Evolutionary conservation across 2,329 filamentous ascomycete species (phyloP).

Genomic region (Xylaria sp.): DNA sequence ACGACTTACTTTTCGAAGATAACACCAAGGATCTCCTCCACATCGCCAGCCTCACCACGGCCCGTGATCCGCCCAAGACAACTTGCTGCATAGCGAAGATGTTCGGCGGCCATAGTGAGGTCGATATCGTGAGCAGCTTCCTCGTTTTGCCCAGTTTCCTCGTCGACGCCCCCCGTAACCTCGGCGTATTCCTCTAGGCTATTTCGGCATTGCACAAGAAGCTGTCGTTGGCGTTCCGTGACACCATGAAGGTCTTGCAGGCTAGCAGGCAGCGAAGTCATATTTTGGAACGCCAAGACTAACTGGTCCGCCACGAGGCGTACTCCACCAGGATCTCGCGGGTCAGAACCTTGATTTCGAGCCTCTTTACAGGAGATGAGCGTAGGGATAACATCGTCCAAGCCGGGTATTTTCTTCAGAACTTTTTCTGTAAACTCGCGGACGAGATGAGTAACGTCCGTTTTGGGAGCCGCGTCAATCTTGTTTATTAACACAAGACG

Average conservation of each 20-base stretch:
- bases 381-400: conserved; percentile 51
- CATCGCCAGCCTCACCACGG: conserved; percentile 81
- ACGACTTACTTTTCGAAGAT: conserved; percentile 91
- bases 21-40: conserved; percentile 93
- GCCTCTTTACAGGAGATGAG: conserved; percentile 76
- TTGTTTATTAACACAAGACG: conserved; percentile 68
- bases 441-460: conserved; percentile 47
- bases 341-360: conserved; percentile 41
- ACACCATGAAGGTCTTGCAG: conserved; percentile 88
- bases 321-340: conserved; percentile 66
- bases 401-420: conserved; percentile 47
- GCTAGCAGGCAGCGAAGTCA: conserved; percentile 73
- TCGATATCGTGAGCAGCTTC: conserved; percentile 63
- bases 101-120: conserved; percentile 88
- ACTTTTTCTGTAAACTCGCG: conserved; percentile 47
- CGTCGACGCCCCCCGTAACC: conserved; percentile 52
- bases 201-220: conserved; percentile 73
- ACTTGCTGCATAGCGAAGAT: conserved; percentile 79
- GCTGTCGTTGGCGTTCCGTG: conserved; percentile 84
- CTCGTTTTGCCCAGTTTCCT: conserved; percentile 11
- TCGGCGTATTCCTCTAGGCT: conserved; percentile 76
- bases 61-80: conserved; percentile 88
- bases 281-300: conserved; percentile 67
- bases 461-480: conserved; percentile 53
- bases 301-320: conserved; percentile 71